Evolutionary conservation across 352 stramenopile species (phyloP), one percentile per base, ranked within the genome.

Genomic region (Phytopythium mirpurense): DNA sequence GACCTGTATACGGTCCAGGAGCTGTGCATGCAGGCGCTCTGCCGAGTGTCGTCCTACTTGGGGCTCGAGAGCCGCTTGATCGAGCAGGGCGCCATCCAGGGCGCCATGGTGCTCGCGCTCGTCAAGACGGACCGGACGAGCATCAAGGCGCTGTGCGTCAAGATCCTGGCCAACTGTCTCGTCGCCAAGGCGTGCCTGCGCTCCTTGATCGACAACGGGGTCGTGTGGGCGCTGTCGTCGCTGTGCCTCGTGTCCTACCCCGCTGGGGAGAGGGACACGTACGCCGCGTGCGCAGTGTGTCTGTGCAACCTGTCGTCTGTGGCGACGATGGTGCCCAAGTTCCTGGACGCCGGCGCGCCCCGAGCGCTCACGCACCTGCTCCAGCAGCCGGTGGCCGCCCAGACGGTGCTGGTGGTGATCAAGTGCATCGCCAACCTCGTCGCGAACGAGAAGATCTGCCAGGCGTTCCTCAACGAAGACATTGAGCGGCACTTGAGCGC

Each of bases 341-440:
- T 90, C 42, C 57, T 88, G 16, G 78, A 92, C 43, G 77, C 82
- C 31, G 78, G 78, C 0, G 82, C 77, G 2, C 77, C 82, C 6
- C 63, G 75, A 18, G 77, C 81, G 2, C 67, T 92, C 15, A 65
- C 88, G 21, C 64, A 88, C 12, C 40, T 92, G 12, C 54, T 92
- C 7, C 68, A 84, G 32, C 67, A 74, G 16, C 62, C 57, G 23
- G 54, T 70, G 7, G 64, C 81, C 32, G 48, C 58, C 1, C 38
- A 53, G 11, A 90, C 76, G 16, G 62, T 74, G 18, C 56, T 89
- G 4, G 65, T 86, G 11, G 69, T 68, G 10, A 68, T 92, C 56
- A 88, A 90, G 52, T 72, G 77, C 7, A 89, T 92, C 49, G 82
- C 74, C 18, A 92, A 92, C 46, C 62, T 92, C 0, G 75, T 90